Percentiles rank a stretch among this genome's conserved stretches.
Conservation (phyloP, 2,329 filamentous ascomycete genomes). For the Phaeoacremonium minimum region DNA sequence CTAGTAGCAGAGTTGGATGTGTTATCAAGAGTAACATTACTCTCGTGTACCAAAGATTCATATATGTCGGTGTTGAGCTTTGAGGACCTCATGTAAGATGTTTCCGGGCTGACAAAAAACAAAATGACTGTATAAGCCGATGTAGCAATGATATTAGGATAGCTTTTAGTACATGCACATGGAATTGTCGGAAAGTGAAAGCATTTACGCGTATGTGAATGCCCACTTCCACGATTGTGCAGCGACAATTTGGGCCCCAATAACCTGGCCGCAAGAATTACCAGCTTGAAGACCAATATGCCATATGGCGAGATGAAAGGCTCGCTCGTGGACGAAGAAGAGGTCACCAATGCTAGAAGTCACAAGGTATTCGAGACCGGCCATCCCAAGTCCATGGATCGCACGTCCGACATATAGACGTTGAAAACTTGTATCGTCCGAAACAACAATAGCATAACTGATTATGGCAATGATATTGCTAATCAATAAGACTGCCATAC, state of each 20-base stretch:
- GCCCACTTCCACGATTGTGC: conserved; percentile 37
- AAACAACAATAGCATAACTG: background rate
- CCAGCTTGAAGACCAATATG: conserved; percentile 34
- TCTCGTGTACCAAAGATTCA: conserved; percentile 14
- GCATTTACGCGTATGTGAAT: conserved; percentile 29
- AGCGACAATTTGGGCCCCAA: conserved; percentile 34
- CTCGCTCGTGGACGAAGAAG: conserved; percentile 41
- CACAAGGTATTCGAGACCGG: conserved; percentile 46
- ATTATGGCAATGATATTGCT: too few species aligned
- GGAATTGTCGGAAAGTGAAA: too few species aligned
- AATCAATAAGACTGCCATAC: too few species aligned
- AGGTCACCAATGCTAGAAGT: conserved; percentile 45
- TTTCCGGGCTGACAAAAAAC: conserved; percentile 46
- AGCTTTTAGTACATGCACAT: too few species aligned
- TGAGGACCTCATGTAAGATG: conserved; percentile 34
- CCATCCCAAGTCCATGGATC: conserved; percentile 42
- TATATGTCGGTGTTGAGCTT: conserved; percentile 1
- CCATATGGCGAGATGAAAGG: conserved; percentile 34
- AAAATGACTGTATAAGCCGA: background rate
- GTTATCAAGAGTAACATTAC: conserved; percentile 5
- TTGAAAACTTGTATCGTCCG: background rate
- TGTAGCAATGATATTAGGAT: too few species aligned
- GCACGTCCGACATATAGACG: conserved; percentile 40
- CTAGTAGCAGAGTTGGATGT: too few species aligned
- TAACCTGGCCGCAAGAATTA: conserved; percentile 33